Evolutionary conservation across 2,329 filamentous ascomycete species (phyloP), one percentile per base, ranked within the genome.

Genomic region (Hymenoscyphus occultus): DNA sequence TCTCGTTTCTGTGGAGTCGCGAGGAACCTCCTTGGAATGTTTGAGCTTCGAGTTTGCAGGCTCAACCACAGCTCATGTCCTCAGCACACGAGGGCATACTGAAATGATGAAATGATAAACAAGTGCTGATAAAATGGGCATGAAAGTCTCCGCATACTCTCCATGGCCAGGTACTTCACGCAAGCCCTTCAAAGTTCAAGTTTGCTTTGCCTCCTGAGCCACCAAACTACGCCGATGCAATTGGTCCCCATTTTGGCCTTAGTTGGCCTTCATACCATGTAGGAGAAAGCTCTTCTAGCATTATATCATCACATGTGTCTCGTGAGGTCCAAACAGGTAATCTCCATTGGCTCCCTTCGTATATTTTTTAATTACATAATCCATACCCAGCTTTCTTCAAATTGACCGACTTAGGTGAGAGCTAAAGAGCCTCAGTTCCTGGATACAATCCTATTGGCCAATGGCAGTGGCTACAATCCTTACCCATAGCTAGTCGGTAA

Each of bases 301-400:
- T 6, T 7, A 35, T 35, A 35, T 35, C 35, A 35, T 28, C 28
- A 35, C 35, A 35, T 7, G 6, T 10, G 9, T 35, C 9, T 35
- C 5, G 5, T 35, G 35, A 4, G 35, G 35, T 35, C 35, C 35
- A 35, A 35, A 35, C 5, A 10, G 35, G 35, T 22, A 51, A 51
- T 51, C 45, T 51, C 22, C 45, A 51, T 12, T 28, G 45, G 45
- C 45, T 51, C n/a, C 45, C 45, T 51, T 51, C 45, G 45, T 51
- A 51, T 51, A n/a, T 51, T 51, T 51, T 12, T n/a, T 22, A 10
- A 51, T 51, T 22, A 51, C 45, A 35, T 51, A 51, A 51, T 1
- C 45, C 7, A 22, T 28, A 28, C 3, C 45, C 19, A 3, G 4
- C 10, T 12, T 51, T 22, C 2, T 22, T n/a, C n/a, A 28, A 12